Evolutionary conservation across 2,329 filamentous ascomycete genomes (phyloP), one percentile per base, ranked within the genome.

Genomic region (Aspergillus nomiae): DNA sequence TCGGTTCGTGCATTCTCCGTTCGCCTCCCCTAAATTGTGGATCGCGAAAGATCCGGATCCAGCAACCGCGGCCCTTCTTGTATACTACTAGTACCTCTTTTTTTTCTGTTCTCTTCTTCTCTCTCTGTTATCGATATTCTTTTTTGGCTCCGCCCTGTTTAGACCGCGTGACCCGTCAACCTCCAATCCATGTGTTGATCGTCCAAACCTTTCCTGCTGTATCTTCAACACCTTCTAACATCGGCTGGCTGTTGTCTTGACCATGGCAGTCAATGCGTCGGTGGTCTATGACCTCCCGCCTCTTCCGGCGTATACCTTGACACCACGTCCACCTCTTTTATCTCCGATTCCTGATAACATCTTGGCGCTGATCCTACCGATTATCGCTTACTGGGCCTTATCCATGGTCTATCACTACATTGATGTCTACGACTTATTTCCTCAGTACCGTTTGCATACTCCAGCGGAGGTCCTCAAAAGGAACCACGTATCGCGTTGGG

Each of bases 401-500:
- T 98, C 94, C 24, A 80, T 92, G 76, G 81, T 94, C 75, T 99
- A 96, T 82, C 94, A 98, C 82, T 74, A 89, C 70, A 89, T 98
- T 73, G 95, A 99, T 80, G 83, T 89, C 63, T 89, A 89, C 80
- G 92, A 97, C 77, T 82, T 94, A 43, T 96, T 94, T 77, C 90
- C 94, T 21, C 88, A 96, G 72, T 97, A 98, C 80, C 90, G 95
- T 66, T 85, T 99, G 48, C 95, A 99, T 80, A 98, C 95, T 0
- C 95, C 95, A 16, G 93, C 92, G 58, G 94, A 98, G 79, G 90
- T 98, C 66, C 77, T 89, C 41, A 92, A 92, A 78, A 88, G 94
- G 71, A 97, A 97, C 79, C 92, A 92, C 73, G 94, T 92, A 59
- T 87, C 91, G 54, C 88, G 92, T 66, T 92, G 87, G 80, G 90